These are phyloP conservation scores for Phytophthora quininea DNA, from an alignment of 352 stramenopile genomes.

Conservation along the genomic window DNA sequence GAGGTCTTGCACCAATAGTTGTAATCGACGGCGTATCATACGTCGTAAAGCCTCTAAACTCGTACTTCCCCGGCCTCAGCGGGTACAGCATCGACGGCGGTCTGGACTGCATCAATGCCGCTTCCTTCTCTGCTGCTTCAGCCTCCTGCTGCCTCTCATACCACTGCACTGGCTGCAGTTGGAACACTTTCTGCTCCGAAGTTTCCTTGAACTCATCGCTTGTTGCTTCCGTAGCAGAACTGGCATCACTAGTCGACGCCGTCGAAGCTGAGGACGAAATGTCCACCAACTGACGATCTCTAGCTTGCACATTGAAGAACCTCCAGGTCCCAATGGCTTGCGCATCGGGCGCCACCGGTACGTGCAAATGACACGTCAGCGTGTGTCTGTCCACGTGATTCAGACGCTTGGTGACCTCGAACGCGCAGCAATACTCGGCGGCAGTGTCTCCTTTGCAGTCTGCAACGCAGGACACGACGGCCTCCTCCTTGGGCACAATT, in stretches of 20 bases:
- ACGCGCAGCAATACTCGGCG: constrained; percentile 52
- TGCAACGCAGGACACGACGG: constrained; percentile 18
- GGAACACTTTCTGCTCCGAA: constrained; percentile 25
- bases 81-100: constrained; percentile 48
- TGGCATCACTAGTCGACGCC: constrained; percentile 15
- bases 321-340: constrained; percentile 35
- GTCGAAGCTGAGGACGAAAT: constrained; percentile 23
- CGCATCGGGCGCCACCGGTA: constrained; percentile 27
- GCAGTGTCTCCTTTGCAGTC: constrained; percentile 5
- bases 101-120: constrained; percentile 22
- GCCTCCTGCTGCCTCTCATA: constrained; percentile 30
- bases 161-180: constrained; percentile 35
- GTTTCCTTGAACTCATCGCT: constrained; percentile 2
- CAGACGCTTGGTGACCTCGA: constrained; percentile 45
- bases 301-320: constrained; percentile 15
- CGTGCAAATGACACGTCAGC: constrained; percentile 50
- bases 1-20: constrained; percentile 2
- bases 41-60: constrained; percentile 68
- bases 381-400: constrained; percentile 50
- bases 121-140: constrained; percentile 11
- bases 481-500: constrained; percentile 25
- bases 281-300: constrained; percentile 9
- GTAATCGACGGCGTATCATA: constrained; percentile 29
- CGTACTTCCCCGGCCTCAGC: constrained; percentile 60
- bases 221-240: neutral